phyloP scores from a whole-genome alignment of 148 eudicot genomes.

The Heliamphora exappendiculata region DNA sequence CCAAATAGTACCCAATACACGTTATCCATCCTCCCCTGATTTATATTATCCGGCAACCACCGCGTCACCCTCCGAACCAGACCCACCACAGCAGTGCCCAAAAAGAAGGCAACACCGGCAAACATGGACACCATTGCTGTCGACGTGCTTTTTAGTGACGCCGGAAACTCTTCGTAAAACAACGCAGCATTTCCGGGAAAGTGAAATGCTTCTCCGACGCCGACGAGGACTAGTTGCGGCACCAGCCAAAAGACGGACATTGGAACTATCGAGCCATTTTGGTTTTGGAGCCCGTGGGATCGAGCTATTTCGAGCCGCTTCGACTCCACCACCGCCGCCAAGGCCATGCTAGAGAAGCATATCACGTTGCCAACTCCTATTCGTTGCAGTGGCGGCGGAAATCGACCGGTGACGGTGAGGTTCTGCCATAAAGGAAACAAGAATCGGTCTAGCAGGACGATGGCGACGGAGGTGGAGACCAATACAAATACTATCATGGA shows the following conservation, averaged over 20 bases:
- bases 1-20: conserved; percentile 29
- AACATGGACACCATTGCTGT: conserved; percentile 26
- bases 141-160: conserved; percentile 24
- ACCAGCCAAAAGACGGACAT: conserved; percentile 31
- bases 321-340: conserved; percentile 27
- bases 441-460: conserved; percentile 12
- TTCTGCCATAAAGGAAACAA: conserved; percentile 18
- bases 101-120: conserved; percentile 25
- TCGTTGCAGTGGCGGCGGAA: conserved; percentile 18
- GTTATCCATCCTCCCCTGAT: conserved; percentile 33
- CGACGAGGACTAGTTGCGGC: conserved; percentile 31
- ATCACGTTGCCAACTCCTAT: conserved; percentile 25
- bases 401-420: neutral
- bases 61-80: conserved; percentile 15
- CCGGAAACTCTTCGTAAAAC: conserved; percentile 36
- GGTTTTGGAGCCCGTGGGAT: neutral
- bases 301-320: neutral
- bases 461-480: conserved; percentile 5
- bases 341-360: conserved; percentile 12
- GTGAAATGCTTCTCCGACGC: conserved; percentile 49
- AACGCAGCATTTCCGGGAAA: conserved; percentile 32
- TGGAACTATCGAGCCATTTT: neutral
- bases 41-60: conserved; percentile 33
- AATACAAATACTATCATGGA: conserved; percentile 19
- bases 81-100: conserved; percentile 31